These are phyloP conservation scores for Fagopyrum tataricum DNA, from an alignment of 148 eudicot species.

Conservation along the genomic window DNA sequence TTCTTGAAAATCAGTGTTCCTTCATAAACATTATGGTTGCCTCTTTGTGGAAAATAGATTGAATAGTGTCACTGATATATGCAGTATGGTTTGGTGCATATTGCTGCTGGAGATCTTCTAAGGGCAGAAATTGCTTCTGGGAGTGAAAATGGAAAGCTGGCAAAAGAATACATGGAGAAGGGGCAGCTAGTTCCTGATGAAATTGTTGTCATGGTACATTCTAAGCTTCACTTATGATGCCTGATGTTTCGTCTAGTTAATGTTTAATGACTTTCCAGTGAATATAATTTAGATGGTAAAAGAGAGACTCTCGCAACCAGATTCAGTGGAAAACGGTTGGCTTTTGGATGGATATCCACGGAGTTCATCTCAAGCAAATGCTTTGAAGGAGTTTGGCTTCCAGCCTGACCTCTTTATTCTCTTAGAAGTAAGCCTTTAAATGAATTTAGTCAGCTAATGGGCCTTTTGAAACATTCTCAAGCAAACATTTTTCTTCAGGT, in stretches of 20 bases:
- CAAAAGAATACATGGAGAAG: conserved; percentile 92
- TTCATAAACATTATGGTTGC: neutral
- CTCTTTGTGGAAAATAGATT: conserved; percentile 30
- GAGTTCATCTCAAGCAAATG: conserved; percentile 90
- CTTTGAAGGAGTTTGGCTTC: conserved; percentile 70
- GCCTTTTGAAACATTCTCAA: no score
- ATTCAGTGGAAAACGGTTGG: conserved; percentile 93
- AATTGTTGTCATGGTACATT: conserved; percentile 79
- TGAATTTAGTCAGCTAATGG: neutral
- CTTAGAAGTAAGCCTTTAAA: conserved; percentile 66
- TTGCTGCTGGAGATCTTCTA: conserved; percentile 93
- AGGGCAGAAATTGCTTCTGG: conserved; percentile 81
- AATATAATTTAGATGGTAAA: conserved; percentile 70
- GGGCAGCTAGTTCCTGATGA: conserved; percentile 94
- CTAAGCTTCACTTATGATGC: neutral
- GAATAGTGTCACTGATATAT: conserved; percentile 43
- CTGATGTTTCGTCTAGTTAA: conserved; percentile 1
- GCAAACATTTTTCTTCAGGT: conserved; percentile 38
- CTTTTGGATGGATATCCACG: conserved; percentile 98
- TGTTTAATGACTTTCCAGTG: conserved; percentile 14
- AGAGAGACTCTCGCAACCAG: conserved; percentile 66
- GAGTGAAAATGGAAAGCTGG: conserved; percentile 76
- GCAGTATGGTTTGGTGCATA: conserved; percentile 97
- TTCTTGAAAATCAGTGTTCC: neutral
- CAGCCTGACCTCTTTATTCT: conserved; percentile 86